A percentile compares a stretch with the other conserved stretches of the same genome.
Conservation (phyloP, 1,284 basidiomycete genomes). For the Ceraceosorus bombacis region DNA sequence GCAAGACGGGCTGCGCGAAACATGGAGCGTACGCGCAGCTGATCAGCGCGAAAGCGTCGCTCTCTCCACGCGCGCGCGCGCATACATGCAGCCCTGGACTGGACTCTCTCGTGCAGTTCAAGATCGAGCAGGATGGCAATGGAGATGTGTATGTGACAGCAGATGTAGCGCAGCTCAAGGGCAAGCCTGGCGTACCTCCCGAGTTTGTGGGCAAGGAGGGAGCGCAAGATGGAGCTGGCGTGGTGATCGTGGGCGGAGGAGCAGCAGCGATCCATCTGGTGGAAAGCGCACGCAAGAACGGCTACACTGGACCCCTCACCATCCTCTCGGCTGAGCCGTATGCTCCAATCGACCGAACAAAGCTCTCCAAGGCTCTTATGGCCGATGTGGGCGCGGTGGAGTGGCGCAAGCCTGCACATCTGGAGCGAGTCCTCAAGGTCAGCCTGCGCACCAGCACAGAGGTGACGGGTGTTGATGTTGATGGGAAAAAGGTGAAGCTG, state of each 20-base stretch:
- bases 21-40: too few species aligned
- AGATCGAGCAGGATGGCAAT: conserved; percentile 56
- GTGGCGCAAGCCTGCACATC: conserved; percentile 64
- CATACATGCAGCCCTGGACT: conserved; percentile 59
- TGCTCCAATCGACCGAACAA: conserved; percentile 81
- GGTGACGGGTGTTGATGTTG: conserved; percentile 28
- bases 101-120: conserved; percentile 73
- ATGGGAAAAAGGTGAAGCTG: conserved; percentile 45
- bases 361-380: conserved; percentile 78
- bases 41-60: too few species aligned
- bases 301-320: conserved; percentile 69
- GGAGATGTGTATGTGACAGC: conserved; percentile 77
- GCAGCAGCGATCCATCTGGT: conserved; percentile 70
- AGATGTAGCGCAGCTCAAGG: conserved; percentile 58
- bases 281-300: conserved; percentile 77
- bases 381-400: conserved; percentile 69
- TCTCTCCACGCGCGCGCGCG: background rate
- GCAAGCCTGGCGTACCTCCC: conserved; percentile 13
- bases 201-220: background rate
- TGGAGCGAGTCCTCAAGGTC: conserved; percentile 73
- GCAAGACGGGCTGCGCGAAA: background rate
- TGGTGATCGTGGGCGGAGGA: conserved; percentile 80
- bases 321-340: conserved; percentile 71
- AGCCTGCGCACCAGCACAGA: conserved; percentile 61
- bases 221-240: conserved; percentile 54